Conservation (phyloP, 305 asterid species). For the Solanum hybrid region DNA sequence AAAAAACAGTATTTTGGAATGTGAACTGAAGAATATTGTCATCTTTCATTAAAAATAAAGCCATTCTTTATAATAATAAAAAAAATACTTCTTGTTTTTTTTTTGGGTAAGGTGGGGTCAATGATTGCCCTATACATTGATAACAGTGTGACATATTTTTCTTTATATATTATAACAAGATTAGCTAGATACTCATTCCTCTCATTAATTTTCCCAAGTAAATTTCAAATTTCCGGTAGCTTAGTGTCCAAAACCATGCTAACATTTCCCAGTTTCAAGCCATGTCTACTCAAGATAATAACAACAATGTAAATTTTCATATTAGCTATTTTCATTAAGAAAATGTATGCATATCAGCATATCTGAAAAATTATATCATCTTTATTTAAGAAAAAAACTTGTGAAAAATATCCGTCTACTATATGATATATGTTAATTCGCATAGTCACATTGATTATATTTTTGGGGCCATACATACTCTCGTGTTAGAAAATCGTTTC, state of each 20-base stretch:
- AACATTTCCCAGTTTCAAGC: not conserved
- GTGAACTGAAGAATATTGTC: not conserved
- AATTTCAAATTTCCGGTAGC: not conserved
- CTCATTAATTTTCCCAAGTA: not conserved
- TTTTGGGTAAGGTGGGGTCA: not conserved
- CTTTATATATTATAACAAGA: not conserved
- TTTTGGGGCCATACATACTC: not conserved
- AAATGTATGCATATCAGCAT: not conserved
- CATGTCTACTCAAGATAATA: not conserved
- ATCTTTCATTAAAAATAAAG: not conserved
- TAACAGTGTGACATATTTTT: not conserved
- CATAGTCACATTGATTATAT: not conserved
- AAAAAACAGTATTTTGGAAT: not conserved
- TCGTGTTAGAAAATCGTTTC: not conserved
- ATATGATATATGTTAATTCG: not conserved
- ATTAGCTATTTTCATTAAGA: not conserved
- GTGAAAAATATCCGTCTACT: not conserved
- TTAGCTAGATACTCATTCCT: not conserved
- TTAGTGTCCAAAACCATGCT: not conserved
- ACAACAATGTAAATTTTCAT: not conserved
- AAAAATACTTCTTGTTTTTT: not conserved
- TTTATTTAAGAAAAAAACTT: not conserved
- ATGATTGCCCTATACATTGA: not conserved
- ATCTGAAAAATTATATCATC: not conserved
- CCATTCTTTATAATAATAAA: not conserved